These are phyloP conservation scores for Cladosporium sp. DNA, from an alignment of 2,329 filamentous ascomycete species.

Conservation along the genomic window DNA sequence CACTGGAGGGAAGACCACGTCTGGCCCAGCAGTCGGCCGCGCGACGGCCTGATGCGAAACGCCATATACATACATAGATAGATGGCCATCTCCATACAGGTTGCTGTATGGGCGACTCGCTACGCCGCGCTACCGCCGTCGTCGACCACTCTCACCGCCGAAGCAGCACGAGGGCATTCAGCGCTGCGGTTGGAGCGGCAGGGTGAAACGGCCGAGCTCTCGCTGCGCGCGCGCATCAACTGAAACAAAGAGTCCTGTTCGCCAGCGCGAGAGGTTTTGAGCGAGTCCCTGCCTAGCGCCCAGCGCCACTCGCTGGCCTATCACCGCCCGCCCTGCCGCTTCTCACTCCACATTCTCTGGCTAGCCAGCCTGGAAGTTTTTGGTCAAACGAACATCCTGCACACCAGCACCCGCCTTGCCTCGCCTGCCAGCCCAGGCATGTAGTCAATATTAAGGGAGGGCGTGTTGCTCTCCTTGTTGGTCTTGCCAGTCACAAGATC, in stretches of 20 bases:
- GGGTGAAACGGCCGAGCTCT: constrained; percentile 9
- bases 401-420: constrained; percentile 11
- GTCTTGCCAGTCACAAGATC: neutral
- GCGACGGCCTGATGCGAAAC: constrained; percentile 4
- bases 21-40: constrained; percentile 6
- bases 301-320: neutral
- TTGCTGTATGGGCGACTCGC: neutral
- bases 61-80: neutral
- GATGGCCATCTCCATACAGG: neutral
- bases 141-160: constrained; percentile 4
- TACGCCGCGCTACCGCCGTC: constrained; percentile 3
- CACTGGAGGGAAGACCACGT: neutral
- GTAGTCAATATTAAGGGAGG: constrained; percentile 1
- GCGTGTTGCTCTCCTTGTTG: neutral
- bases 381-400: neutral
- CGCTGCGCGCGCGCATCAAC: neutral
- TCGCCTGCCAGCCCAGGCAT: neutral
- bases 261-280: neutral
- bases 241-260: constrained; percentile 3
- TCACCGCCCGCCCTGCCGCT: neutral
- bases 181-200: constrained; percentile 11
- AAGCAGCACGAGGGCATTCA: neutral
- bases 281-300: constrained; percentile 6
- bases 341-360: constrained; percentile 5
- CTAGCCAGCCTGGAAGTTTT: constrained; percentile 6